phyloP scores from a whole-genome alignment of 2,329 filamentous ascomycete genomes.

The Xylaria digitata region DNA sequence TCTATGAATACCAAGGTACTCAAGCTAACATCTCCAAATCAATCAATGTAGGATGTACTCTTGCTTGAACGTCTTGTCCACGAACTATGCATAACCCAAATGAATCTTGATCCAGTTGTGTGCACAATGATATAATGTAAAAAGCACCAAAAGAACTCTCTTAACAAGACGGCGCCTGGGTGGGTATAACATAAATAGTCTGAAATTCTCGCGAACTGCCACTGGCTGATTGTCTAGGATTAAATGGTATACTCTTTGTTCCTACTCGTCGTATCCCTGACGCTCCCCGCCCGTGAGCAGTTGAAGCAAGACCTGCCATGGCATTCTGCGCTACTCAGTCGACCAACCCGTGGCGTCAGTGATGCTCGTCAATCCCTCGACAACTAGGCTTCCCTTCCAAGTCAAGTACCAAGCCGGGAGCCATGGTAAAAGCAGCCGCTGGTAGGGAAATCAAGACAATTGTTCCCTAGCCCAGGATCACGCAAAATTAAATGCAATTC shows the following conservation, averaged over 20 bases:
- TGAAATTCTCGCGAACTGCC: conserved; percentile 42
- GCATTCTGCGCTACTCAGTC: conserved; percentile 16
- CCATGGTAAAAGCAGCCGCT: conserved; percentile 6
- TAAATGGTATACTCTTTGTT: conserved; percentile 40
- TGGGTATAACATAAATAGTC: conserved; percentile 15
- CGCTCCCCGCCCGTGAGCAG: conserved; percentile 16
- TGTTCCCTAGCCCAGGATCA: conserved; percentile 32
- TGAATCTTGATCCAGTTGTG: neutral
- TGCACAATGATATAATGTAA: neutral
- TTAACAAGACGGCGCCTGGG: neutral
- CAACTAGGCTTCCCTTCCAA: conserved; percentile 5
- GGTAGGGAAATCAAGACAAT: conserved; percentile 38
- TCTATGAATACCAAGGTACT: too few species aligned
- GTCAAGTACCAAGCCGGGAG: conserved; percentile 21
- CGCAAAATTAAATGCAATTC: conserved; percentile 42
- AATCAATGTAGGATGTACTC: too few species aligned
- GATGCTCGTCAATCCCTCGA: conserved; percentile 11
- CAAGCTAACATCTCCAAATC: too few species aligned
- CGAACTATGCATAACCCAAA: neutral
- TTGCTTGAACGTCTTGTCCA: too few species aligned
- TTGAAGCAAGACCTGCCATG: conserved; percentile 11
- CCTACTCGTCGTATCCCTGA: conserved; percentile 14
- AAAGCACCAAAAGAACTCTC: neutral
- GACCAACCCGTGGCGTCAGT: conserved; percentile 23
- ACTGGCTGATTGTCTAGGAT: conserved; percentile 44